Evolutionary conservation across 257 asterid species (phyloP), one percentile per base, ranked within the genome.

Genomic region (Solanum pinnatisectum): DNA sequence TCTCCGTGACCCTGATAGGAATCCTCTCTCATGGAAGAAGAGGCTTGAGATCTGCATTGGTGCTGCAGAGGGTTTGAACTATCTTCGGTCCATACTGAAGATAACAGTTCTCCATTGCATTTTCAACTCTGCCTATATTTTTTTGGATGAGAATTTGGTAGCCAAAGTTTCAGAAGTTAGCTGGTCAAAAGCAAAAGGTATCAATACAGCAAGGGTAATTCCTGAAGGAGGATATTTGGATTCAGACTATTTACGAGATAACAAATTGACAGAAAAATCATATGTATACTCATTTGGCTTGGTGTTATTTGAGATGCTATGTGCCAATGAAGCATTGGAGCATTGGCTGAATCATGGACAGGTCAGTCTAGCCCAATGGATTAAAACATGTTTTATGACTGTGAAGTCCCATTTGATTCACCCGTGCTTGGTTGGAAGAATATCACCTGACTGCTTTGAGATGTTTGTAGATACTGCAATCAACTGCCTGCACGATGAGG

Each of bases 31-130:
- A 52, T 94, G 95, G 96, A 95, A 89, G 89, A 90, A 52, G 81
- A 93, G 96, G 88, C 96, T 95, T 86, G 92, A 94, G 89, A 93
- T 95, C 92, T 90, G 95, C 92, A 92, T 93, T 68, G 95, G 94
- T 25, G 87, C 90, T 82, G 95, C 93, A 65, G 84, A 79, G 70
- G 95, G 98, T 25, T 89, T 95, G 78, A 89, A 89, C 88, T 89
- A 89, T 87, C 89, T 93, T 35, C 94, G 89, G 86, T 91, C 94
- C 87, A 85, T 33, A 25, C 42, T 94, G 88, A 89, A 92, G 90
- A 92, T 85, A 85, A 91, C 93, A 30, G 85, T 87, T 86, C 96
- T 95, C 86, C 95, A 95, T 27, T 90, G 94, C 59, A 88, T 88
- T 68, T 82, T 95, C 87, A 91, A 87, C 76, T 95, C 98, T 14